Conservation (phyloP, 345 rosid genomes). For the Euphorbia peplus region DNA sequence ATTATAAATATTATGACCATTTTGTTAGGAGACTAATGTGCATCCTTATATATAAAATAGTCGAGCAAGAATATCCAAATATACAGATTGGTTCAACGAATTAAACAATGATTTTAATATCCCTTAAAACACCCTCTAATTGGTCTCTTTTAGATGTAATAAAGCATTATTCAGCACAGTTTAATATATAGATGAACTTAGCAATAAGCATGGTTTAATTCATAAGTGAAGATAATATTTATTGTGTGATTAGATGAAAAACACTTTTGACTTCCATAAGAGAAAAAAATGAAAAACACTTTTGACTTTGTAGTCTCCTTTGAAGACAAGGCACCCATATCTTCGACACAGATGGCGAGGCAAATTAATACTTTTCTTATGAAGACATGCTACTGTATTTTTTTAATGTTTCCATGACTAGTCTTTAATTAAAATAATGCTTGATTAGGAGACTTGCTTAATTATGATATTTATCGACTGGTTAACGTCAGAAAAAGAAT, state of each 20-base stretch:
- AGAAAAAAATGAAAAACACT: neutral
- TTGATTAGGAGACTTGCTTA: neutral
- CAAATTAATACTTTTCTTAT: no score
- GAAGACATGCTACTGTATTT: no score
- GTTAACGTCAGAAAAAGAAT: no score
- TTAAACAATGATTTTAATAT: no score
- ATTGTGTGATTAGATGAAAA: no score
- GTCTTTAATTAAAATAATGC: no score
- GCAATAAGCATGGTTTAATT: neutral
- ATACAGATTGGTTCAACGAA: neutral
- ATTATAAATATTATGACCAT: neutral
- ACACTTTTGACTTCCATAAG: slow-evolving; percentile 1
- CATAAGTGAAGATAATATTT: neutral
- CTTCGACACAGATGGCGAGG: neutral
- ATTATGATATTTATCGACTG: neutral
- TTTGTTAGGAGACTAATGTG: neutral
- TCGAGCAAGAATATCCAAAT: neutral
- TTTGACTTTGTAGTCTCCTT: slow-evolving; percentile 7
- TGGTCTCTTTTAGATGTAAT: neutral
- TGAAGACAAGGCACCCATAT: neutral
- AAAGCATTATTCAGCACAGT: neutral
- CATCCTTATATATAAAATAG: neutral
- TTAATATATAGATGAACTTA: neutral
- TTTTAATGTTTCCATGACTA: no score
- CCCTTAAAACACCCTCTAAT: neutral